Evolutionary conservation across 108 stramenopile species (phyloP), one percentile per base, ranked within the genome.

Genomic region (Skeletonema grethae): DNA sequence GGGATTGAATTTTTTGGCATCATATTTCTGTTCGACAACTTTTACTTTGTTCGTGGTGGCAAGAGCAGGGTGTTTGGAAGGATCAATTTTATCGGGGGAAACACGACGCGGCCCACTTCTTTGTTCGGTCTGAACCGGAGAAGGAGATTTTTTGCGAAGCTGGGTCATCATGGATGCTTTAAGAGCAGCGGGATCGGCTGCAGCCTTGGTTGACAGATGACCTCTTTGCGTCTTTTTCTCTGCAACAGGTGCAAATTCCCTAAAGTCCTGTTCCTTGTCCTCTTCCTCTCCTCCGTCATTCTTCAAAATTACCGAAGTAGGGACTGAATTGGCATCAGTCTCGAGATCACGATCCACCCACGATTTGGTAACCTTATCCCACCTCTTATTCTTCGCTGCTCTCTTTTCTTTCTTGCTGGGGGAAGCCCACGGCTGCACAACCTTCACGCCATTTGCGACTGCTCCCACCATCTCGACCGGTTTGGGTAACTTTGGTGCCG

Each of bases 271-370:
- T 5, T 53, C 22, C 50, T 2, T 43, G 41, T 24, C 50, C 50
- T 22, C 50, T 53, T 22, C 10, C 3, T 43, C 50, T 53, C 50
- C 50, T 7, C 3, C 50, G 0, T 53, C 50, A 2, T 20, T n/a
- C 50, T 53, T 53, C 50, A 53, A 53, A 53, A 53, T 22, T 53
- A 53, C 50, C 2, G 50, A 20, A 22, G 20, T 53, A 10, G 50
- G 50, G 7, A 53, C 50, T 22, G 50, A 5, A 53, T 53, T 22
- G 50, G 20, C 22, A 15, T 24, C 20, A 53, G 50, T 61, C 34
- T 61, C 60, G 11, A 61, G 31, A 32, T 61, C 60, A 13, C 34
- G 38, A 36, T 32, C 60, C 32, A 61, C 60, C 60, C 60, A 61
- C 10, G 60, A 32, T 36, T 61, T 61, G 30, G 60, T 61, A 6